phyloP scores from a whole-genome alignment of 1,284 basidiomycete genomes.

The Sutorius eximius region DNA sequence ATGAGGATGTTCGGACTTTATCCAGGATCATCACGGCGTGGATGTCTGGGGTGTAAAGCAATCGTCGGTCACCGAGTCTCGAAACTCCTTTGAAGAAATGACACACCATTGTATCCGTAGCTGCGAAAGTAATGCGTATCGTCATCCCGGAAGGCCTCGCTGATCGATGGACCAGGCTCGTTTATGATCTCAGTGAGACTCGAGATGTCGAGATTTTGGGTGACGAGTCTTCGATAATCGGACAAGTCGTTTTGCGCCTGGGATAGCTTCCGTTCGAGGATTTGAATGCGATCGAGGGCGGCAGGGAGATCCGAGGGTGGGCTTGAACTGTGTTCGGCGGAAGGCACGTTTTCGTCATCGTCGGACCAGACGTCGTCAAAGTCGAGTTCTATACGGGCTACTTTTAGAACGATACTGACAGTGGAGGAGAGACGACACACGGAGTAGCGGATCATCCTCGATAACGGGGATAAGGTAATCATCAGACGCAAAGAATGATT shows the following conservation, averaged over 20 bases:
- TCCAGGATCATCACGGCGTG: constrained; percentile 84
- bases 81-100: neutral
- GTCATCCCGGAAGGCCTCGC: constrained; percentile 58
- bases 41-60: constrained; percentile 51
- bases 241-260: constrained; percentile 52
- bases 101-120: constrained; percentile 86
- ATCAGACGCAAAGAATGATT: constrained; percentile 70
- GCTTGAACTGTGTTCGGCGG: constrained; percentile 23
- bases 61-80: neutral
- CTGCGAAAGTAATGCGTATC: constrained; percentile 95
- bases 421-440: constrained; percentile 46
- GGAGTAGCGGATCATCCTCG: constrained; percentile 85
- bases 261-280: constrained; percentile 54
- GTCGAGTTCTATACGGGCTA: constrained; percentile 48
- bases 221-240: constrained; percentile 60
- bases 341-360: constrained; percentile 41
- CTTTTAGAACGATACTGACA: neutral
- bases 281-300: constrained; percentile 47
- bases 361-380: constrained; percentile 79
- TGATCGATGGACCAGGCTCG: constrained; percentile 38
- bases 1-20: constrained; percentile 89
- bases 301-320: constrained; percentile 32
- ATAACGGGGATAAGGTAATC: constrained; percentile 77
- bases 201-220: constrained; percentile 48
- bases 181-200: constrained; percentile 44